Base-by-base conservation (phyloP, 495 filamentous ascomycete genomes). In the Penicillium ochrochloron region DNA sequence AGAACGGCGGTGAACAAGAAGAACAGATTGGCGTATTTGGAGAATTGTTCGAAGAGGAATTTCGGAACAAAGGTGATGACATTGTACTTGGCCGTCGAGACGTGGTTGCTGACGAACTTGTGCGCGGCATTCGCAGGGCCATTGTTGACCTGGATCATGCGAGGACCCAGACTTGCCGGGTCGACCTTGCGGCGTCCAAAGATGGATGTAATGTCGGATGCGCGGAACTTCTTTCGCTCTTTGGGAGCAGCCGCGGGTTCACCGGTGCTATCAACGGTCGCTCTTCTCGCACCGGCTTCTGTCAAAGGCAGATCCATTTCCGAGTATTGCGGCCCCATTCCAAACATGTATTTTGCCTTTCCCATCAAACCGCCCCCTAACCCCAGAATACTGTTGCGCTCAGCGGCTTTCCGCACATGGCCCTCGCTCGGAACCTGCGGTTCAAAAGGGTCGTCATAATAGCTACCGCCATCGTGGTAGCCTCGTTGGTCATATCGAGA, bases 1-100 rank as follows among this genome's bases (percentile, higher is more conserved):
- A 99, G 77, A 6, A 87, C 89, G 3, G 96, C 94, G 35, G 96
- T 99, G 77, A 99, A 97, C 71, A 99, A 88, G 89, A 99, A 99
- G 83, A 99, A 99, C 66, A 99, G 75, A 75, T 99, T 99, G 79
- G 95, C 96, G 79, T 96, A 97, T 80, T 97, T 99, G 55, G 93
- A 97, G 81, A 99, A 99, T 77, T 99, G 96, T 72, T 99, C 96
- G 78, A 93, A 96, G 23, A 99, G 82, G 80, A 99, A 99, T 77
- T 99, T 99, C 53, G 95, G 94, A 31, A 97, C 70, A 76, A 98
- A 98, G n/a, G 92, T 97, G 57, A 91, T 83, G 71, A 94, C 69
- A 75, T 98, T 99, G 84, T 99, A 99, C 75, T 99, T 99, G 67
- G 96, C 89, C 3, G 96, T 99, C 8, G 94, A 97, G 51, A 99